Evolutionary conservation across 805 yeast species (phyloP).

Genomic region (Starmerella stigmatis): DNA sequence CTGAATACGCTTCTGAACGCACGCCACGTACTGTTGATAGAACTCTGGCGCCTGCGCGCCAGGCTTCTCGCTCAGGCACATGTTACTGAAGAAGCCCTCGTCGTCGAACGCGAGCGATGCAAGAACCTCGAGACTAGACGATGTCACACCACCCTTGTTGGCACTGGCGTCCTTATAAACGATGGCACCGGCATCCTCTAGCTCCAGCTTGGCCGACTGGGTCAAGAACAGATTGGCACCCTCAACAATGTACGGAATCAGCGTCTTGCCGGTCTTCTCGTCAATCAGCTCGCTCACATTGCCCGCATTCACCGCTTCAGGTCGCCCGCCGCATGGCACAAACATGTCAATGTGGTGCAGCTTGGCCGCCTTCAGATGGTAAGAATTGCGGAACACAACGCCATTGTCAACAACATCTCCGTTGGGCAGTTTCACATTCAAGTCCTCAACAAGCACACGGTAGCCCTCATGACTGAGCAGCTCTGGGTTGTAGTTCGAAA

Average conservation of each 20-base stretch:
- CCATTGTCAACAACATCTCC: constrained; percentile 74
- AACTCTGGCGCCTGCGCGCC: constrained; percentile 47
- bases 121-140: constrained; percentile 87
- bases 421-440: constrained; percentile 63
- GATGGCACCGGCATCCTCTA: constrained; percentile 79
- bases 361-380: constrained; percentile 65
- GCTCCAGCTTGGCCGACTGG: constrained; percentile 77
- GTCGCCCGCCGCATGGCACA: constrained; percentile 99
- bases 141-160: constrained; percentile 97
- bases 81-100: constrained; percentile 61
- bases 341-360: constrained; percentile 65
- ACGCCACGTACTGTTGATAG: constrained; percentile 71
- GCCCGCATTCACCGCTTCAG: constrained; percentile 83
- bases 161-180: constrained; percentile 94
- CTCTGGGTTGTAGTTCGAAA: constrained; percentile 54
- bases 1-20: constrained; percentile 68
- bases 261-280: constrained; percentile 57
- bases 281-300: constrained; percentile 67
- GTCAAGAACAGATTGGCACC: constrained; percentile 96
- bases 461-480: constrained; percentile 69
- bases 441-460: constrained; percentile 74
- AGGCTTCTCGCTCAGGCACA: constrained; percentile 53
- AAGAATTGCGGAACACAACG: constrained; percentile 77
- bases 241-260: constrained; percentile 83
- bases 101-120: constrained; percentile 90